A percentile compares a stretch with the other conserved stretches of the same genome.
phyloP scores from a whole-genome alignment of 768 basidiomycete species.

The Kwoniella shandongensis region DNA sequence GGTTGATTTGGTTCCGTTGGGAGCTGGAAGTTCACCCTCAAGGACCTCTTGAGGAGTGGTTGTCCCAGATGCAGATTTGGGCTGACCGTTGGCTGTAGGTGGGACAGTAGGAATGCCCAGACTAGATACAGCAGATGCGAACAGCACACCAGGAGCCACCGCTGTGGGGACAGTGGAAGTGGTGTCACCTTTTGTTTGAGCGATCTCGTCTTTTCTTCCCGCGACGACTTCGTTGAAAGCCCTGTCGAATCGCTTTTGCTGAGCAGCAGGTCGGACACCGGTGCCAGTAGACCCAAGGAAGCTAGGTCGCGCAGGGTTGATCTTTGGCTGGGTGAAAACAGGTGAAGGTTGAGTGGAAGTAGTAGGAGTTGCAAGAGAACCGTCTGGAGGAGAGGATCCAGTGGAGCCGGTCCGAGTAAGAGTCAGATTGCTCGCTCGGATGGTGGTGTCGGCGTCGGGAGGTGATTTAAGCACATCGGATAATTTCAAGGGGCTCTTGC shows the following conservation, averaged over 20 bases:
- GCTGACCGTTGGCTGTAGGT: constrained; percentile 17
- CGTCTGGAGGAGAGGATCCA: constrained; percentile 41
- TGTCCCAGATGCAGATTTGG: constrained; percentile 1
- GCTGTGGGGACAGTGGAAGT: constrained; percentile 27
- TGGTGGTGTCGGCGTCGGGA: constrained; percentile 17
- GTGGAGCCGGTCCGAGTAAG: constrained; percentile 26
- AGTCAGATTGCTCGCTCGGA: constrained; percentile 11
- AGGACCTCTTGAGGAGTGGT: constrained; percentile 7
- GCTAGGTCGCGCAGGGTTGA: constrained; percentile 23
- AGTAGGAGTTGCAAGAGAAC: constrained; percentile 35
- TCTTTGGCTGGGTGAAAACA: constrained; percentile 38
- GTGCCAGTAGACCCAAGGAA: constrained; percentile 30
- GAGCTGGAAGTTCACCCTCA: not conserved
- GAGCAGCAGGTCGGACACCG: constrained; percentile 11
- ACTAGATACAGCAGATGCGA: constrained; percentile 35
- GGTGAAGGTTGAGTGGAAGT: constrained; percentile 44
- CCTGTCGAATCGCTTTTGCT: constrained; percentile 39
- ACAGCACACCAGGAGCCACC: constrained; percentile 46
- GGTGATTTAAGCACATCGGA: constrained; percentile 46
- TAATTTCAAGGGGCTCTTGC: constrained; percentile 27
- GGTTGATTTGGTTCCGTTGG: constrained; percentile 8
- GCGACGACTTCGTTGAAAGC: constrained; percentile 49
- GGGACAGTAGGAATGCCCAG: constrained; percentile 42
- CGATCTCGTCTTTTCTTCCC: constrained; percentile 16
- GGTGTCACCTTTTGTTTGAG: constrained; percentile 7